Conservation (phyloP, 129 eudicot species). For the Heracleum sosnowskyi region DNA sequence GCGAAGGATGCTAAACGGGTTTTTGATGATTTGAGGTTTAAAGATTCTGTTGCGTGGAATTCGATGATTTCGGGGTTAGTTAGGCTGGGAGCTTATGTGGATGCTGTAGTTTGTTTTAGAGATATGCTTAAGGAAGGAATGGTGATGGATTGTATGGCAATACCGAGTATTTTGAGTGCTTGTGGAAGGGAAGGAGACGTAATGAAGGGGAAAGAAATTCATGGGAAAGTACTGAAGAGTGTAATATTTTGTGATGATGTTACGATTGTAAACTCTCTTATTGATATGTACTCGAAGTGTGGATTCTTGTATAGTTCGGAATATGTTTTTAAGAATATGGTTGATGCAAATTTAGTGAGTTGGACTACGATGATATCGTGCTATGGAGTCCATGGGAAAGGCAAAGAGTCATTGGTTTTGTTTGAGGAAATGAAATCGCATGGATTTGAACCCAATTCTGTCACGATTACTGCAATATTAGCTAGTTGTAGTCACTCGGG, state of each 20-base stretch:
- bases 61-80: constrained; percentile 39
- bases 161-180: constrained; percentile 32
- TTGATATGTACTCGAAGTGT: constrained; percentile 34
- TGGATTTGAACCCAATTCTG: constrained; percentile 36
- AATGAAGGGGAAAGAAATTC: constrained; percentile 41
- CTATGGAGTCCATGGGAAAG: constrained; percentile 41
- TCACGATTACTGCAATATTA: constrained; percentile 36
- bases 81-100: constrained; percentile 24
- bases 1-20: constrained; percentile 19
- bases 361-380: constrained; percentile 46
- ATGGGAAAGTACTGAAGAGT: constrained; percentile 31
- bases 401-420: constrained; percentile 23
- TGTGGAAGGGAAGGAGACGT: constrained; percentile 38
- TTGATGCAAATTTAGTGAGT: constrained; percentile 26
- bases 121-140: constrained; percentile 23
- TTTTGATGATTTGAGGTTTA: constrained; percentile 18
- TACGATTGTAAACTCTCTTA: constrained; percentile 29
- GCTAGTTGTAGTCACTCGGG: constrained; percentile 49
- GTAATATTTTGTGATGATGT: constrained; percentile 11
- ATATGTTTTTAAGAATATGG: constrained; percentile 18
- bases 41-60: constrained; percentile 31
- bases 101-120: constrained; percentile 27
- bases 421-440: constrained; percentile 26
- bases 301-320: constrained; percentile 33
- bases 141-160: constrained; percentile 26